Percentiles rank a stretch among this genome's conserved stretches.
Conservation (phyloP, 2,329 filamentous ascomycete species). For the Niveomyces coronatus region DNA sequence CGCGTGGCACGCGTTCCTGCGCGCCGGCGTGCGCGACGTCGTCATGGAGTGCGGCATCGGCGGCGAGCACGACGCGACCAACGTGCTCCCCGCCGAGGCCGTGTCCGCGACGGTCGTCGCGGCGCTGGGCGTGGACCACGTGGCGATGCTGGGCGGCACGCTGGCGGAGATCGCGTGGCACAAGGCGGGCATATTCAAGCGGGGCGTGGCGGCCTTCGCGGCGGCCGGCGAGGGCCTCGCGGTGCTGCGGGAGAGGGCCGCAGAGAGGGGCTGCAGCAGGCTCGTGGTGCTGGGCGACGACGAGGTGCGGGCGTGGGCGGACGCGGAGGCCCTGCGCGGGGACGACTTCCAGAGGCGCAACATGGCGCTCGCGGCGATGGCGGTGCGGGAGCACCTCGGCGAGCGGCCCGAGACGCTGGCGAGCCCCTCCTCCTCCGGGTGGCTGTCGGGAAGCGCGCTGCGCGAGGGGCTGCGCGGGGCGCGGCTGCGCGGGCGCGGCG, state of each 20-base stretch:
- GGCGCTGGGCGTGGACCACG: slow-evolving; percentile 78
- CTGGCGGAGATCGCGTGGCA: slow-evolving; percentile 81
- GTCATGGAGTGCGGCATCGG: slow-evolving; percentile 92
- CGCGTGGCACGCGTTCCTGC: slow-evolving; percentile 73
- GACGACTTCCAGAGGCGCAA: slow-evolving; percentile 48
- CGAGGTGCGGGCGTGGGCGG: slow-evolving; percentile 31
- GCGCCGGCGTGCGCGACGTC: slow-evolving; percentile 64
- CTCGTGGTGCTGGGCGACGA: slow-evolving; percentile 32
- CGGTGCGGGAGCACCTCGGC: slow-evolving; percentile 48
- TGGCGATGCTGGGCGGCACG: slow-evolving; percentile 67
- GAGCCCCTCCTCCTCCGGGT: no score
- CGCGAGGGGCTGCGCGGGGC: slow-evolving; percentile 57
- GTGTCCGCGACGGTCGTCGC: slow-evolving; percentile 66
- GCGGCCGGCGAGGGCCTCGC: slow-evolving; percentile 18
- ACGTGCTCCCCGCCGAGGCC: slow-evolving; percentile 54
- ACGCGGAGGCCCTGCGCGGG: slow-evolving; percentile 30
- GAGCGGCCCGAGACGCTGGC: slow-evolving; percentile 15
- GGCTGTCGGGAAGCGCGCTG: slow-evolving; percentile 39
- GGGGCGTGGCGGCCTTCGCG: slow-evolving; percentile 33
- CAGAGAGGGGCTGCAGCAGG: slow-evolving; percentile 40
- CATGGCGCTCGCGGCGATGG: slow-evolving; percentile 44
- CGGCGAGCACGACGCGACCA: slow-evolving; percentile 87
- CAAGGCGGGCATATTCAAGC: slow-evolving; percentile 80
- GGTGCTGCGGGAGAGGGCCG: slow-evolving; percentile 51
- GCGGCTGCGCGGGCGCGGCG: slow-evolving; percentile 66